A percentile compares a stretch with the other conserved stretches of the same genome.
phyloP scores from a whole-genome alignment of 805 yeast species.

The Yarrowia porcina region DNA sequence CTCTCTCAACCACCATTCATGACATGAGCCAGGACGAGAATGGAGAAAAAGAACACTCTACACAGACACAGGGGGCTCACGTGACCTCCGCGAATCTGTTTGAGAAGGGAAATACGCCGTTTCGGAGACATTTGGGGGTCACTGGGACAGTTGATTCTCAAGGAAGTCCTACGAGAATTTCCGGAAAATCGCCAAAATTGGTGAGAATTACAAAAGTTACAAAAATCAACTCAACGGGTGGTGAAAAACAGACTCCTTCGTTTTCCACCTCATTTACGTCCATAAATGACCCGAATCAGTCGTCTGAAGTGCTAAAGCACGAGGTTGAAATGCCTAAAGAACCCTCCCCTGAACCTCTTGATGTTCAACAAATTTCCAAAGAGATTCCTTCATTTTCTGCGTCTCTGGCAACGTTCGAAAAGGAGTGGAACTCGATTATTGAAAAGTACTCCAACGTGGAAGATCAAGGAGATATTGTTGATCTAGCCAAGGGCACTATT shows the following conservation, averaged over 20 bases:
- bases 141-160: not conserved
- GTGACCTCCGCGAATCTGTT: not conserved
- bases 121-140: not conserved
- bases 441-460: constrained; percentile 31
- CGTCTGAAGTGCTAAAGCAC: too few relatives aligned
- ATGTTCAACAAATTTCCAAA: not conserved
- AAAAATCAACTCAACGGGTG: not conserved
- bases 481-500: constrained; percentile 60
- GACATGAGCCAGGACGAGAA: not conserved
- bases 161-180: not conserved
- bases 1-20: not conserved
- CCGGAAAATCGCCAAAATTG: not conserved
- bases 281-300: too few relatives aligned
- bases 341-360: not conserved
- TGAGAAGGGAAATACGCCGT: constrained; percentile 1
- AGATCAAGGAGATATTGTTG: constrained; percentile 45
- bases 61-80: not conserved
- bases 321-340: too few relatives aligned
- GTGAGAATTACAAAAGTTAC: not conserved
- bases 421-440: constrained; percentile 34
- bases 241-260: too few relatives aligned
- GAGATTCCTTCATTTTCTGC: not conserved
- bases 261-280: too few relatives aligned
- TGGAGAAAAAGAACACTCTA: not conserved
- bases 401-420: constrained; percentile 29